Conservation (phyloP, 2,329 filamentous ascomycete genomes). For the Tolypocladium ovalisporum region DNA sequence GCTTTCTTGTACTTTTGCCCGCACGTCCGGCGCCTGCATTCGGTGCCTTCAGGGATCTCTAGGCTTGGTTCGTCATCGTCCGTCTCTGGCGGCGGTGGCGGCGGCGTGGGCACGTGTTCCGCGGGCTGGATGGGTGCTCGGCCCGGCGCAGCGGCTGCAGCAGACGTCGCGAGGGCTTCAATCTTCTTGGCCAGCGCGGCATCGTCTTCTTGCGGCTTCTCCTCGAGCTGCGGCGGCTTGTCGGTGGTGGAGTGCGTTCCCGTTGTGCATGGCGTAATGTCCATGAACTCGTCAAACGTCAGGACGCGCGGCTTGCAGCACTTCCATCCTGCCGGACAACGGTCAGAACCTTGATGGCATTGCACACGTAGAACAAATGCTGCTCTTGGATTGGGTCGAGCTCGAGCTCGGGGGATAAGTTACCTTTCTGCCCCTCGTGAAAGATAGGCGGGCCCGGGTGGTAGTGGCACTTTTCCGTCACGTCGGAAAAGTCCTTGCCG, state of each 20-base stretch:
- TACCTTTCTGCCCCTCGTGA: constrained; percentile 98
- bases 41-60: constrained; percentile 61
- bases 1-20: constrained; percentile 53
- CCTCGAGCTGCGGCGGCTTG: constrained; percentile 48
- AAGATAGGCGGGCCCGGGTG: constrained; percentile 92
- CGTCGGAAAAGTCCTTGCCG: constrained; percentile 74
- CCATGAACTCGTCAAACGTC: constrained; percentile 96
- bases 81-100: constrained; percentile 60
- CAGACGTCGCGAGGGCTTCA: constrained; percentile 36
- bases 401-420: constrained; percentile 1
- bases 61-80: constrained; percentile 77
- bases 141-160: constrained; percentile 25
- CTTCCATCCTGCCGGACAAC: constrained; percentile 66
- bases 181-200: constrained; percentile 30
- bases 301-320: constrained; percentile 96
- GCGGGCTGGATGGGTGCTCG: constrained; percentile 27
- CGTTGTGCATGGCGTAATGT: constrained; percentile 82
- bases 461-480: constrained; percentile 76
- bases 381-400: background rate
- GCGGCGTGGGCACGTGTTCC: constrained; percentile 37
- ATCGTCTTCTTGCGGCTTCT: constrained; percentile 37
- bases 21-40: constrained; percentile 72
- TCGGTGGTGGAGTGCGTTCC: constrained; percentile 90
- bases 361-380: background rate
- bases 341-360: background rate